Evolutionary conservation across 2,329 filamentous ascomycete genomes (phyloP).

Genomic region (Elsinoe ampelina): DNA sequence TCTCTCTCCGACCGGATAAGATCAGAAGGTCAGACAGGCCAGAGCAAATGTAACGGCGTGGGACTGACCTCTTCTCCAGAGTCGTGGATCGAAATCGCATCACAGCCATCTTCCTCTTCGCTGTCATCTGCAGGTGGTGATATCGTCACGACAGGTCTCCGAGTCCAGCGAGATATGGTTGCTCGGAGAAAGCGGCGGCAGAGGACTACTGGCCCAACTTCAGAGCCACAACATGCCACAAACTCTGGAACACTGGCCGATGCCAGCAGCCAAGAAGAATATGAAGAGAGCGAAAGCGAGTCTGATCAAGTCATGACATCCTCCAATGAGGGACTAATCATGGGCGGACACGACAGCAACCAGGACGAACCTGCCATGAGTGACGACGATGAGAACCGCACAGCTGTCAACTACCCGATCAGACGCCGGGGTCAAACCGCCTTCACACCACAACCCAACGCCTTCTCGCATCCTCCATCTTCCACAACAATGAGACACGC

Average conservation of each 20-base stretch:
- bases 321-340: constrained; percentile 46
- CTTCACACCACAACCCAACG: constrained; percentile 85
- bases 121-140: constrained; percentile 77
- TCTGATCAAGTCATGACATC: constrained; percentile 63
- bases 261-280: constrained; percentile 80
- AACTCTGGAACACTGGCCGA: constrained; percentile 39
- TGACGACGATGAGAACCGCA: constrained; percentile 69
- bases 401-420: constrained; percentile 60
- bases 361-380: constrained; percentile 22
- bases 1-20: constrained; percentile 11
- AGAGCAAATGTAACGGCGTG: not conserved
- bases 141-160: constrained; percentile 80
- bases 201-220: constrained; percentile 32
- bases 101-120: constrained; percentile 87
- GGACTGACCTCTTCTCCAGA: constrained; percentile 45
- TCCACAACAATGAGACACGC: constrained; percentile 41
- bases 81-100: constrained; percentile 92
- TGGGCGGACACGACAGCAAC: constrained; percentile 13
- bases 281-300: constrained; percentile 86
- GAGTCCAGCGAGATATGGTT: constrained; percentile 58
- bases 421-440: constrained; percentile 36
- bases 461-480: constrained; percentile 73
- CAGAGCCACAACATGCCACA: constrained; percentile 31
- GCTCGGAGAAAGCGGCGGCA: constrained; percentile 46
- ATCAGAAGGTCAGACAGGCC: constrained; percentile 15